These are phyloP conservation scores for Lasiodiplodia citricola DNA, from an alignment of 2,329 filamentous ascomycete genomes.

Conservation along the genomic window DNA sequence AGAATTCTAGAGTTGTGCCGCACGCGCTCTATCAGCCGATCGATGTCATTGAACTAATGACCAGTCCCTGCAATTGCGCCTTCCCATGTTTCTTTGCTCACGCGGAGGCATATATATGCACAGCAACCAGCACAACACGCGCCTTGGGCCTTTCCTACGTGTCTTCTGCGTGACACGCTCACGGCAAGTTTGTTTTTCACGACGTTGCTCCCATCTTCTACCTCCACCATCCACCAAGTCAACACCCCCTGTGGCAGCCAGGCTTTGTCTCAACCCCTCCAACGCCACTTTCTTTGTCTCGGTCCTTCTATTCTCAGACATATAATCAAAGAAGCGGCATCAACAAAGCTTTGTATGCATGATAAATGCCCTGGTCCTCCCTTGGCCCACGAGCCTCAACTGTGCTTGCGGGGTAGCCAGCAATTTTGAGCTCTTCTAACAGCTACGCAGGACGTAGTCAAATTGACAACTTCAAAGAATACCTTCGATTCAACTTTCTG, in stretches of 20 bases:
- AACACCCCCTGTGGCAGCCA: not conserved
- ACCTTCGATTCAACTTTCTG: not conserved
- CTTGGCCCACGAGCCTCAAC: not conserved
- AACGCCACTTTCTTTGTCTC: not conserved
- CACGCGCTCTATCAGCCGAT: not conserved
- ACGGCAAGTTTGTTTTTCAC: not conserved
- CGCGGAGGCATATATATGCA: not conserved
- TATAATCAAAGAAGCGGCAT: not conserved
- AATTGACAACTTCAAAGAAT: not conserved
- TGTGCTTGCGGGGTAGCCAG: not conserved
- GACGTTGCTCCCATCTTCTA: not conserved
- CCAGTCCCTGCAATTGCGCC: not conserved
- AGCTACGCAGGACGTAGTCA: conserved; percentile 19
- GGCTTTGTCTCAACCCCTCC: not conserved
- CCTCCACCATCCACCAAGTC: not conserved
- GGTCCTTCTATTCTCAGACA: conserved; percentile 1
- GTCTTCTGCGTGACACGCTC: not conserved
- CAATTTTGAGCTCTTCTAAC: not conserved
- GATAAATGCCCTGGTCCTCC: not conserved
- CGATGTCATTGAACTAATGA: not conserved
- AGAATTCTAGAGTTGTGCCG: not conserved
- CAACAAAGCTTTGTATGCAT: conserved; percentile 4
- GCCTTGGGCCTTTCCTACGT: not conserved
- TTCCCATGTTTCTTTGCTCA: not conserved
- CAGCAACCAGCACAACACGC: not conserved